Conservation (phyloP, 768 basidiomycete species). For the Kwoniella dendrophila region DNA sequence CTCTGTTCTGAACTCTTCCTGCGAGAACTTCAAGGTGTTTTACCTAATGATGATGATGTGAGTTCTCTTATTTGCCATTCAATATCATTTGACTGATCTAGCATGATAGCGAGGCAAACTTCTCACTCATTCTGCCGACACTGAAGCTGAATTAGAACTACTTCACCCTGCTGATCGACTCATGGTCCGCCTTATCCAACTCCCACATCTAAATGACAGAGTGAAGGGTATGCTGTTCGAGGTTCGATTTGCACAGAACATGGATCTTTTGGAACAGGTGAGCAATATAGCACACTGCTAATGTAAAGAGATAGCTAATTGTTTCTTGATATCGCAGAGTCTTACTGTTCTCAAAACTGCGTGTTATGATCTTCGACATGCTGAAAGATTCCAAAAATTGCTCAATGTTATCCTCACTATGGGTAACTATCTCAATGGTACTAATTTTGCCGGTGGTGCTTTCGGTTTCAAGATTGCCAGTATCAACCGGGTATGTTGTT, state of each 20-base stretch:
- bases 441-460: constrained; percentile 92
- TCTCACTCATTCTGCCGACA: constrained; percentile 66
- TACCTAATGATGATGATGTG: constrained; percentile 90
- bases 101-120: constrained; percentile 37
- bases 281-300: constrained; percentile 39
- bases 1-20: constrained; percentile 87
- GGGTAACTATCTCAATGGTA: constrained; percentile 98
- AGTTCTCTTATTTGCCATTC: constrained; percentile 16
- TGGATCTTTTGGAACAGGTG: constrained; percentile 79
- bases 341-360: constrained; percentile 80
- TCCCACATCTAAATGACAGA: constrained; percentile 80
- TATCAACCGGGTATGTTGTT: constrained; percentile 78
- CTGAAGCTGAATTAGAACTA: constrained; percentile 77
- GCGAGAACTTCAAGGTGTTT: constrained; percentile 78
- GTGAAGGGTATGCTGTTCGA: constrained; percentile 96
- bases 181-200: constrained; percentile 95
- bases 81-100: neutral
- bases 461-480: constrained; percentile 96
- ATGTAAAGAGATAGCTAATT: constrained; percentile 4
- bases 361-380: constrained; percentile 73
- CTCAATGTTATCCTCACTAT: constrained; percentile 92
- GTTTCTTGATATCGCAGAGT: constrained; percentile 62
- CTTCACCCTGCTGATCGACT: constrained; percentile 94
- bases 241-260: constrained; percentile 81
- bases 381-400: constrained; percentile 85